Evolutionary conservation across 441 rosid genomes (phyloP).

Genomic region (Euphorbia schlechtendalii): DNA sequence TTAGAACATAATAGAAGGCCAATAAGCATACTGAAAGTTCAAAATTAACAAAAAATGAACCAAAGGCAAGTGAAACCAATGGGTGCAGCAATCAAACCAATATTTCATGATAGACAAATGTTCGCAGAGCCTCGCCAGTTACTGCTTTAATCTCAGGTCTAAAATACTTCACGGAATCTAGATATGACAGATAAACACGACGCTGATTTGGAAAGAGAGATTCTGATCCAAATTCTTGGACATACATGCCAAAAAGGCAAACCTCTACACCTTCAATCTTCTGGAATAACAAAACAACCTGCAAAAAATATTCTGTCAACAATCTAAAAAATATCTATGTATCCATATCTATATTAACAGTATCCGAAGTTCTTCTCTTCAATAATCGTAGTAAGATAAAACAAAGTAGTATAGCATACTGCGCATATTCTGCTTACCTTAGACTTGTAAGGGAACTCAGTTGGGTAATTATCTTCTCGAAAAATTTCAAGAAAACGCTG

Average conservation of each 20-base stretch:
- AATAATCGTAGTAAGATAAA: not conserved
- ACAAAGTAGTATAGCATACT: conserved; percentile 4
- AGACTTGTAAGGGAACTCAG: conserved; percentile 92
- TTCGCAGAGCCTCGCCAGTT: conserved; percentile 95
- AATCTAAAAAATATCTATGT: no score
- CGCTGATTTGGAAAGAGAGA: conserved; percentile 80
- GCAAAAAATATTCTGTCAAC: conserved; percentile 27
- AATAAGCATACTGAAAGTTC: conserved; percentile 9
- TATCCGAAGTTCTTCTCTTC: not conserved
- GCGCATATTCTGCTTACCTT: conserved; percentile 47
- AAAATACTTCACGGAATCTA: conserved; percentile 96
- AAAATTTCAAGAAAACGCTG: conserved; percentile 89
- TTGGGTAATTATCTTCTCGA: conserved; percentile 86
- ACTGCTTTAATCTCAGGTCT: conserved; percentile 95
- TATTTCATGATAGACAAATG: conserved; percentile 97
- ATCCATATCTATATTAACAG: not conserved
- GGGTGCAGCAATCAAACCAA: conserved; percentile 47
- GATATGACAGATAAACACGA: conserved; percentile 91
- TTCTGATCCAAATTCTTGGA: conserved; percentile 98
- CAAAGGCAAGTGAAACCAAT: conserved; percentile 12
- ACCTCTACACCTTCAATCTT: conserved; percentile 99
- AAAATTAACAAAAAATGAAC: not conserved
- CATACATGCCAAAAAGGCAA: conserved; percentile 98
- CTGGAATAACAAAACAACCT: conserved; percentile 95
- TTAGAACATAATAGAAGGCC: conserved; percentile 11